phyloP scores from a whole-genome alignment of 75 land plant genomes.

The Sequoiadendron giganteum region DNA sequence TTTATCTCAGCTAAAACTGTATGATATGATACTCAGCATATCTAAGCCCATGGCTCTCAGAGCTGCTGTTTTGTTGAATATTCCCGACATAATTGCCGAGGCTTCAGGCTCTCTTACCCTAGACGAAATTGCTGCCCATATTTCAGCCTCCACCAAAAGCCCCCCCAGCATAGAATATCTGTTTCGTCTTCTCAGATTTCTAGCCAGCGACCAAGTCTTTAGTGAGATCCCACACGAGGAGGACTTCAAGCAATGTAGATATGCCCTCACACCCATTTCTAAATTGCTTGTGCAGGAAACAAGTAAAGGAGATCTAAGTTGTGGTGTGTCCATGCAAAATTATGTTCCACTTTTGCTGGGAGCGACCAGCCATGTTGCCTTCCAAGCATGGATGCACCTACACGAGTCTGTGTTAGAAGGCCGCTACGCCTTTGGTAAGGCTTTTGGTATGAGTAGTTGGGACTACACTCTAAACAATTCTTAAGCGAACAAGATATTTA shows the following conservation, averaged over 20 bases:
- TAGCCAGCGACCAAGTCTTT: neutral
- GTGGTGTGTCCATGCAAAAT: neutral
- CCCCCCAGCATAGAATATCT: neutral
- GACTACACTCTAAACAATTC: slow-evolving; percentile 4
- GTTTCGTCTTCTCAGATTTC: neutral
- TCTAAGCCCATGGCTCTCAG: neutral
- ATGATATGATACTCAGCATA: too few relatives aligned
- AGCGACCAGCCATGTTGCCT: neutral
- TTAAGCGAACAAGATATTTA: slow-evolving; percentile 22
- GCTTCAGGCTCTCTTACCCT: neutral
- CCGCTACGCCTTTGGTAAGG: slow-evolving; percentile 11
- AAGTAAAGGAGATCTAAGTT: neutral
- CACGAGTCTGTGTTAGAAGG: slow-evolving; percentile 5
- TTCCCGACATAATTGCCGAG: neutral
- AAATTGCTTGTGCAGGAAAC: neutral
- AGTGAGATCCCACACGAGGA: neutral
- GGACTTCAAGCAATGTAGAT: neutral
- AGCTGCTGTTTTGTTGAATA: neutral
- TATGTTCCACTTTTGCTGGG: neutral
- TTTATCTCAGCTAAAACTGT: too few relatives aligned
- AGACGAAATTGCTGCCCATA: neutral
- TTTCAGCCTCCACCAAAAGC: neutral
- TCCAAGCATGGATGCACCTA: slow-evolving; percentile 13
- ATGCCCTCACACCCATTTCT: neutral
- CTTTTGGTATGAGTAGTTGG: slow-evolving; percentile 13